Evolutionary conservation across 306 rosid genomes (phyloP), one percentile per base, ranked within the genome.

Genomic region (Ziziphus jujuba): DNA sequence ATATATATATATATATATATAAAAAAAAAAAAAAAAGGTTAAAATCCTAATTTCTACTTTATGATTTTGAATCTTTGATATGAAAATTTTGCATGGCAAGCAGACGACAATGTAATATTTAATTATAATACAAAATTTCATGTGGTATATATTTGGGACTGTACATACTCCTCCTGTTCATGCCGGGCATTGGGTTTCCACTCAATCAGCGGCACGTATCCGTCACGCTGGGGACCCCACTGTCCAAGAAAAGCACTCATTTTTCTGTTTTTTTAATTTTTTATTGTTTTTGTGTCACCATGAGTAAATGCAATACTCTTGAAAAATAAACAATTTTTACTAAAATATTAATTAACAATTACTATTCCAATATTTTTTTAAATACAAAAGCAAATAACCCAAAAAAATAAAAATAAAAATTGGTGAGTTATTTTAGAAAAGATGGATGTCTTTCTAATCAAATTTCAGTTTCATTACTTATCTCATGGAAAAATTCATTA

Each of bases 161-260:
- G 34, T 50, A 65, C 21, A 68, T 21, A 54, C 17, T 68, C 50
- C 67, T 61, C 50, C 67, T 61, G 60, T 49, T 11, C 14, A 33
- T 62, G 60, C 65, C 47, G 74, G 73, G 78, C 35, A 60, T 67
- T 3, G 84, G 75, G 69, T 68, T 74, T 74, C 60, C 64, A 9
- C 69, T 56, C 59, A 23, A 58, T 63, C 43, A 79, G 75, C 80
- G 79, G 80, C 84, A 82, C 81, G 87, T 82, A 77, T 78, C 87
- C 89, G 92, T 70, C 87, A 87, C 92, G 84, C 67, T 63, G 74
- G 66, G 43, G 51, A 47, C 70, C 62, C 62, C 76, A 47, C 72
- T 16, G 71, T 53, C 76, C 83, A 44, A 73, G 16, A 63, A n/a
- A n/a, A 48, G 68, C 64, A 53, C 25, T 4, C 24, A 28, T 28